Evolutionary conservation across 805 yeast species (phyloP), one percentile per base, ranked within the genome.

Genomic region (Pichia cephalocereana): DNA sequence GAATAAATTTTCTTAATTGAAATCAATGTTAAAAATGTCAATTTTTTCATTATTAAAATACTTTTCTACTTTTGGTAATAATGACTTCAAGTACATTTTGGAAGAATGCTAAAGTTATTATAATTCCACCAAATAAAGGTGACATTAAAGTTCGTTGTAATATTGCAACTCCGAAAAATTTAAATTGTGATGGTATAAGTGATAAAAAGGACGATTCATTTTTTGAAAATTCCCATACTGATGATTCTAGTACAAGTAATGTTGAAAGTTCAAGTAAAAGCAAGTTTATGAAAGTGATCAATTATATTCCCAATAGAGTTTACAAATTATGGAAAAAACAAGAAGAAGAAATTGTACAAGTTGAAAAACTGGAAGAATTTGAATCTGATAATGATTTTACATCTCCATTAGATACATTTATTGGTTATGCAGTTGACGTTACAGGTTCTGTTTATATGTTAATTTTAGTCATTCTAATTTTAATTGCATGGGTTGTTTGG

Each of bases 401-500:
- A 19, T 52, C 55, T 8, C 51, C 54, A 12, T 36, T 53, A n/a
- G 57, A 54, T 19, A 17, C 23, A 5, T 30, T 49, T 10, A 27
- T 55, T n/a, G 45, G 43, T 4, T 36, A 34, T 11, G 49, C 52
- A 1, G 56, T 54, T 11, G 39, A 55, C 39, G 45, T 54, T 31
- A 53, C 57, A 2, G 60, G 57, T n/a, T 43, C 56, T 8, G 39
- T 49, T 18, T 43, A 42, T 19, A 49, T 60, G 41, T 64, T 68
- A 42, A 40, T 55, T 26, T 12, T 59, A 1, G 59, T 65, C 55
- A 57, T 65, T 61, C 17, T 50, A 2, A 52, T 65, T 19, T 27
- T 57, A 18, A 40, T 47, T 11, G 50, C 38, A 18, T 57, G 59
- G 60, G 32, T 45, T 14, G 23, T 48, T 55, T 36, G 55, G 59